Evolutionary conservation across 2,329 filamentous ascomycete species (phyloP), one percentile per base, ranked within the genome.

Genomic region (Alternaria infectoria): DNA sequence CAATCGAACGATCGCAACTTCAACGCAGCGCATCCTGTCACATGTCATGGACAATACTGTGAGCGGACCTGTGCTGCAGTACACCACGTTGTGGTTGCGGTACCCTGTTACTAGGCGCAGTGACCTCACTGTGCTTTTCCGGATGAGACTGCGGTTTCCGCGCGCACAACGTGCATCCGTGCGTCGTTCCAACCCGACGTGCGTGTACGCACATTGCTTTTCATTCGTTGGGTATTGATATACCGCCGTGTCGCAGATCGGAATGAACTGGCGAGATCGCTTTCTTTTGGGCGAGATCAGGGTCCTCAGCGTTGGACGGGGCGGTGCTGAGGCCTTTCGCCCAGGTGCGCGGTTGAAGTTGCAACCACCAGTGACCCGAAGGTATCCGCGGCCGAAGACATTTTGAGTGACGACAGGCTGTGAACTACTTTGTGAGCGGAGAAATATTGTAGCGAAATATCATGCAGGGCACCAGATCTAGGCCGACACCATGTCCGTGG

Each of bases 311-410:
- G 23, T 13, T 63, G 17, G 13, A 36, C 30, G 45, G 32, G 47
- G 12, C 59, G 57, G 50, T 58, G 57, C 54, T 54, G 47, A 45
- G 36, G 56, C 36, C 26, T 36, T 44, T 32, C 54, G 32, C 54
- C 30, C 63, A 52, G 49, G 49, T 64, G 62, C 62, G 57, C 61
- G 58, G 44, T 46, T 45, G 15, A 36, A 30, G 40, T 44, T 54
- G 46, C 45, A 49, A 25, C 40, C 36, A 40, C 36, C 45, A 13
- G 23, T 47, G 26, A 40, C 52, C 51, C 52, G 45, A 54, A 50
- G 47, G 43, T 62, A 65, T 69, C 67, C 67, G 67, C 67, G 67
- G 67, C 67, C 67, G 67, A 67, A 64, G 36, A 17, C 30, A 36
- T 23, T 13, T 15, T 57, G 44, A 47, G 54, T 44, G 49, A 47